phyloP scores from a whole-genome alignment of 257 asterid genomes.

The Solanum virginianum region DNA sequence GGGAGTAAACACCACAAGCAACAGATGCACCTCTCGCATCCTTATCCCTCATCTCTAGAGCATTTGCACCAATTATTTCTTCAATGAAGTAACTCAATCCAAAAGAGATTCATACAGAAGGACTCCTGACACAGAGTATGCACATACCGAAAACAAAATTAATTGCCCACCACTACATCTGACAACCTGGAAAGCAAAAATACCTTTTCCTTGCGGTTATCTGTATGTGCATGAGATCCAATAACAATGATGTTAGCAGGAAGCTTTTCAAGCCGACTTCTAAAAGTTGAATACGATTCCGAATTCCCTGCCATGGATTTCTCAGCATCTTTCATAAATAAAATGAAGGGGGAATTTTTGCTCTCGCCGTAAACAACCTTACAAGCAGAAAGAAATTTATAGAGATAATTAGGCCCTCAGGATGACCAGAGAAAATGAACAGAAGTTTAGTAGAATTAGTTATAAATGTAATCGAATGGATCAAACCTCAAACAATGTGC shows the following conservation, averaged over 20 bases:
- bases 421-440: neutral
- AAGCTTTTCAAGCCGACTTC: constrained; percentile 69
- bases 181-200: neutral
- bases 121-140: neutral
- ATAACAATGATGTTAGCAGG: constrained; percentile 72
- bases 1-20: neutral
- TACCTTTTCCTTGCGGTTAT: constrained; percentile 84
- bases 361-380: constrained; percentile 67
- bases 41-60: neutral
- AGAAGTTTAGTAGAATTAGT: neutral
- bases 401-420: neutral
- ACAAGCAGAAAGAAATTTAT: constrained; percentile 3
- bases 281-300: constrained; percentile 55
- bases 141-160: neutral
- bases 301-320: constrained; percentile 70
- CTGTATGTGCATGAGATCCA: constrained; percentile 71
- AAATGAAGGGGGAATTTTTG: constrained; percentile 67
- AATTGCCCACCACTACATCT: neutral
- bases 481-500: constrained; percentile 79
- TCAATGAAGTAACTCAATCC: neutral
- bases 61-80: neutral
- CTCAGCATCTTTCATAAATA: constrained; percentile 90
- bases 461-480: neutral
- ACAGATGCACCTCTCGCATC: neutral
- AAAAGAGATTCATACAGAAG: neutral